Percentiles rank a stretch among this genome's conserved stretches.
Evolutionary conservation across 768 basidiomycete species (phyloP).

Genomic region (Tylopilus vinaceipallidus): DNA sequence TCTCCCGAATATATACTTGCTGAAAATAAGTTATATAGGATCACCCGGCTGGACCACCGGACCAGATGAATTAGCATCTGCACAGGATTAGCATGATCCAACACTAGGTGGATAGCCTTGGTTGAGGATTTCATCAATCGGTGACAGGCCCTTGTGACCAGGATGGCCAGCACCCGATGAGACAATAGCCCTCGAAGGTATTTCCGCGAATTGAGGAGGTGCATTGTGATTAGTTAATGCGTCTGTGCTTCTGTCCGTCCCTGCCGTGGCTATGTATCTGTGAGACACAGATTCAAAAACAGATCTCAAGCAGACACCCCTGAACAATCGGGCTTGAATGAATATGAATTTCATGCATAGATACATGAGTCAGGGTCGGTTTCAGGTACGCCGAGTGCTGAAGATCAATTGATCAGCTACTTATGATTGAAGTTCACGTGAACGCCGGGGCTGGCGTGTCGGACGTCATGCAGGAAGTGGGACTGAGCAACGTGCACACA

Average conservation of each 20-base stretch:
- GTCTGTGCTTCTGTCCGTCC: conserved; percentile 21
- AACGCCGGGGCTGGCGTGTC: background rate
- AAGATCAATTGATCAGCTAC: conserved; percentile 21
- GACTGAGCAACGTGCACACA: background rate
- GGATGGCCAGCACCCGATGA: background rate
- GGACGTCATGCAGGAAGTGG: background rate
- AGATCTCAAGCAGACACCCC: conserved; percentile 21
- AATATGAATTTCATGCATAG: conserved; percentile 22
- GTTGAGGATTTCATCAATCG: background rate
- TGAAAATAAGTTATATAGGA: background rate
- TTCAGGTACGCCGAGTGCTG: conserved; percentile 16
- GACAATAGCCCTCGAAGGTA: conserved; percentile 12
- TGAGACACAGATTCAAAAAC: conserved; percentile 13
- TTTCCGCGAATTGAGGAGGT: conserved; percentile 21
- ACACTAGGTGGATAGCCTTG: background rate
- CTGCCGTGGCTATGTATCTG: conserved; percentile 22
- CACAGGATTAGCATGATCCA: conserved; percentile 9
- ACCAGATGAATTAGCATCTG: background rate
- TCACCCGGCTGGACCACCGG: background rate
- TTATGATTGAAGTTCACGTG: background rate
- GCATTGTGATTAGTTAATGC: conserved; percentile 8
- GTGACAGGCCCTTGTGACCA: background rate
- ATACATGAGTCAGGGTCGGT: conserved; percentile 27
- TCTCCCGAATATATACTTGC: conserved; percentile 9
- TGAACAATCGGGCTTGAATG: conserved; percentile 23